Base-by-base conservation (phyloP, 306 rosid species). In the Trifolium subterraneum region DNA sequence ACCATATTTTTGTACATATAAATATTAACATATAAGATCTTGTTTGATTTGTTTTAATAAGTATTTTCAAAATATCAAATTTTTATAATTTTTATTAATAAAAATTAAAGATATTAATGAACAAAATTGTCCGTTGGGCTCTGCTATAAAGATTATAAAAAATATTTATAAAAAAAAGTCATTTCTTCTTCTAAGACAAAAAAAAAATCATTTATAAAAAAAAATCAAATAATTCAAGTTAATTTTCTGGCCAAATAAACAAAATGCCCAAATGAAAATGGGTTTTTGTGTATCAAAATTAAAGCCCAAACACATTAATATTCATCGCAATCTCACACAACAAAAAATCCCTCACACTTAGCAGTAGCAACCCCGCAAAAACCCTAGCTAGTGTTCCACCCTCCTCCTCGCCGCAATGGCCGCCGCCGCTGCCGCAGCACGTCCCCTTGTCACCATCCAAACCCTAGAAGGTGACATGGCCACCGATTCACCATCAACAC, bases 361-460 rank as follows among this genome's bases (percentile, higher is more conserved):
- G 64, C n/a, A 58, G 64, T 58, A 58, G 64, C n/a, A 23, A 6
- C 12, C 33, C 64, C 58, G 58, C 58, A 58, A 58, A 58, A 58
- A 58, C 64, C 64, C 64, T 58, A 58, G 35, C 35, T 6, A 12
- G 64, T 12, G 64, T 27, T 58, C 25, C 64, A 25, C 29, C 29
- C 1, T 25, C 63, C 4, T 6, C 64, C 36, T 25, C 64, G 18
- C 35, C 36, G 60, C 64, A 14, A 58, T 58, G 64, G 64, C 64
- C 64, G 4, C 64, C 15, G 39, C 64, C n/a, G 64, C 64, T 8
- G 64, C 64, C 10, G 64, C 64, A 10, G 67, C 67, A 6, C 67
- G 67, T 31, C 67, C 67, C 4, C 67, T 61, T 15, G 67, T 61
- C 22, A 33, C 42, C 13, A 16, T 61, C 5, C 67, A 61, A 33